Evolutionary conservation across 2,329 filamentous ascomycete species (phyloP), one percentile per base, ranked within the genome.

Genomic region (Ustilaginoidea virens): DNA sequence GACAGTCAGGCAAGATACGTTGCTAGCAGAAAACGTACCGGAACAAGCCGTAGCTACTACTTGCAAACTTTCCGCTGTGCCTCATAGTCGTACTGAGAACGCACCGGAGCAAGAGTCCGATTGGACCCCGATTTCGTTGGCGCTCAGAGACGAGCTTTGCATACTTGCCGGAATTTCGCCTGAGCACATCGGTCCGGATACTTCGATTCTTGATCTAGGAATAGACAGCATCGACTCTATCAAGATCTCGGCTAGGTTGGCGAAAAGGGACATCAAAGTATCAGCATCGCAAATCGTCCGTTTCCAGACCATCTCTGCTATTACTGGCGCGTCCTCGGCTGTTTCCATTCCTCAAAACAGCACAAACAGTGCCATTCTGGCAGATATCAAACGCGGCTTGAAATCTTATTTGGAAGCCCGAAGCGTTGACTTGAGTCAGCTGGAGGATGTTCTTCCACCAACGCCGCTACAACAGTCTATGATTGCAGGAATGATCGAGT

Each of bases 191-290:
- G 48, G 54, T 2, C 65, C 69, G 29, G 51, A 59, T 5, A 71
- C 70, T 0, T 77, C 77, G 0, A 69, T 94, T 8, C 74, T 92
- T 22, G 74, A 87, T 40, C 63, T 94, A 18, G 86, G 86, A 0
- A 63, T 94, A 5, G 87, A 94, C 56, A 93, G 86, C 43, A 92
- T 94, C 33, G 86, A 94, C 49, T 69, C 79, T 2, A 87, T 94
- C 48, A 92, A 83, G 42, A 56, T 94, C 0, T 78, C 80, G 0
- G 74, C 82, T 0, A 66, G 73, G 30, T 59, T 93, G 2, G 78
- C 68, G 37, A 67, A 63, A 25, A 51, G 53, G 4, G 66, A 64
- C 0, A 55, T 90, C 13, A 46, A 55, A 1, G 48, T 92, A 8
- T 58, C 75, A 0, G 72, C 86, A n/a, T 80, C 81, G 39, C 60